Evolutionary conservation across 1,284 basidiomycete species (phyloP).

Genomic region (Ganoderma lucidum): DNA sequence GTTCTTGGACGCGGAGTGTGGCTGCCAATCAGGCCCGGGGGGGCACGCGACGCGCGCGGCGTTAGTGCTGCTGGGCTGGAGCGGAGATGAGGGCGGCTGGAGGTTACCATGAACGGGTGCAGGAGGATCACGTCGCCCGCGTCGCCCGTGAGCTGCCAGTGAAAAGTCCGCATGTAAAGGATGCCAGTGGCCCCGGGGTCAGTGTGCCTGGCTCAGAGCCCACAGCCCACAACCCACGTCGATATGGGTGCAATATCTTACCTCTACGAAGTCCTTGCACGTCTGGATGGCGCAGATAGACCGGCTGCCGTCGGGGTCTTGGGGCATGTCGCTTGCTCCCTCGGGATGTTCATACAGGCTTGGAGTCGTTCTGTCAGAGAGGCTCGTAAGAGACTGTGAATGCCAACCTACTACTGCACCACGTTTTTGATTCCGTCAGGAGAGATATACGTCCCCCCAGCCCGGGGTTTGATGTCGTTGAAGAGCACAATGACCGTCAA

Average conservation of each 20-base stretch:
- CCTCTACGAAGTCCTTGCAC: slow-evolving; percentile 43
- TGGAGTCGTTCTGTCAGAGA: background rate
- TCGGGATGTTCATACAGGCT: slow-evolving; percentile 43
- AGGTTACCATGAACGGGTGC: slow-evolving; percentile 46
- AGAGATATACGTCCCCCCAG: slow-evolving; percentile 46
- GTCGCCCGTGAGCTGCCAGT: slow-evolving; percentile 42
- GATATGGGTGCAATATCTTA: slow-evolving; percentile 11
- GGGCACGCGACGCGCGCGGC: background rate
- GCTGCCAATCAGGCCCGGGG: slow-evolving; percentile 24
- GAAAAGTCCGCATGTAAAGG: background rate
- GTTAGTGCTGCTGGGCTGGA: background rate
- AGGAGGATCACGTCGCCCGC: slow-evolving; percentile 49
- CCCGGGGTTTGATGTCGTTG: slow-evolving; percentile 44
- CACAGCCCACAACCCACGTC: background rate
- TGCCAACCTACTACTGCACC: slow-evolving; percentile 38
- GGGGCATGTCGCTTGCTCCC: slow-evolving; percentile 34
- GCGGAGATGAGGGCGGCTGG: background rate
- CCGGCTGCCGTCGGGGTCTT: slow-evolving; percentile 40
- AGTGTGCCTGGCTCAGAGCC: background rate
- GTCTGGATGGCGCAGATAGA: slow-evolving; percentile 38
- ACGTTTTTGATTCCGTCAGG: slow-evolving; percentile 46
- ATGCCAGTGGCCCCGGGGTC: background rate
- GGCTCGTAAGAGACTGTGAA: background rate
- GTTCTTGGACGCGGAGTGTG: slow-evolving; percentile 47
- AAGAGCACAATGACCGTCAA: slow-evolving; percentile 46